A percentile compares a stretch with the other conserved stretches of the same genome.
These are phyloP conservation scores for Arbutus unedo DNA, from an alignment of 148 eudicot species.

Conservation along the genomic window DNA sequence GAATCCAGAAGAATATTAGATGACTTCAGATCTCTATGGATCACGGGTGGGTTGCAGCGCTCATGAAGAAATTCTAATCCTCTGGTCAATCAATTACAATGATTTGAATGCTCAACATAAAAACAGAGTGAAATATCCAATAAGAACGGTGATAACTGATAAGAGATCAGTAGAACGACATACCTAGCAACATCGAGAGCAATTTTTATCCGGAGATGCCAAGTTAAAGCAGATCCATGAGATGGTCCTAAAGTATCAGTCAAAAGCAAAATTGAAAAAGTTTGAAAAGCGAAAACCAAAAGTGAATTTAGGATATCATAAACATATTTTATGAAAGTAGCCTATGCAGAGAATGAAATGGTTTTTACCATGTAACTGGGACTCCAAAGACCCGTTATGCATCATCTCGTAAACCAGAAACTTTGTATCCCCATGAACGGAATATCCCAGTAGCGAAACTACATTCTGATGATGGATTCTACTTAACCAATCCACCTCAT, in stretches of 20 bases:
- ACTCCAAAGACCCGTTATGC: conserved; percentile 76
- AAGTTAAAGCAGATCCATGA: conserved; percentile 52
- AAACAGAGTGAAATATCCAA: background rate
- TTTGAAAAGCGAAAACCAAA: conserved; percentile 1
- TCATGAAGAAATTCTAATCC: conserved; percentile 85
- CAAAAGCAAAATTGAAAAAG: conserved; percentile 5
- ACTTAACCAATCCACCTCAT: conserved; percentile 67
- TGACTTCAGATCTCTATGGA: conserved; percentile 78
- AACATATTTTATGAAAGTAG: background rate
- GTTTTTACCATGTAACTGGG: conserved; percentile 65
- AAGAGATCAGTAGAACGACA: background rate
- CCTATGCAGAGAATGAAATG: background rate
- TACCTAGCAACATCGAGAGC: conserved; percentile 87
- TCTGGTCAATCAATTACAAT: conserved; percentile 29
- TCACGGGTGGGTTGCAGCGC: conserved; percentile 67
- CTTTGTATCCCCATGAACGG: conserved; percentile 48
- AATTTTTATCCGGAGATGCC: conserved; percentile 76
- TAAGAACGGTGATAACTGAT: background rate
- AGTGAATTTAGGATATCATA: background rate
- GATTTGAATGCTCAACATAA: conserved; percentile 1
- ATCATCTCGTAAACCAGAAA: conserved; percentile 78
- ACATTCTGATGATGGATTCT: conserved; percentile 70
- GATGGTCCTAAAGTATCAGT: conserved; percentile 38
- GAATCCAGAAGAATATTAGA: conserved; percentile 76
- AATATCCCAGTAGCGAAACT: conserved; percentile 59